A percentile compares a stretch with the other conserved stretches of the same genome.
phyloP scores from a whole-genome alignment of 768 basidiomycete genomes.

The Serendipita indica region DNA sequence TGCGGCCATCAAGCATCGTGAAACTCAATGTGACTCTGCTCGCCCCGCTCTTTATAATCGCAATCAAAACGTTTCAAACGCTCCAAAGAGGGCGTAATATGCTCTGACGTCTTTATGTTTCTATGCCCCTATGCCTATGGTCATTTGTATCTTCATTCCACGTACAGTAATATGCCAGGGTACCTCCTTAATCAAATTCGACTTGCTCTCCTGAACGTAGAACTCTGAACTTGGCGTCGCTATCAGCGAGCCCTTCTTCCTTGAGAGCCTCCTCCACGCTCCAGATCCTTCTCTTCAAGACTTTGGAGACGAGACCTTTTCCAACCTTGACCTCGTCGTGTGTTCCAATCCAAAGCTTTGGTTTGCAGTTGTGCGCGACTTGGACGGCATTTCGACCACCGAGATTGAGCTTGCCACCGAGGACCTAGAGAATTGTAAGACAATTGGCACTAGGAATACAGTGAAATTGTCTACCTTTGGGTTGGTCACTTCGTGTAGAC shows the following conservation, averaged over 20 bases:
- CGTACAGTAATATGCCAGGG: no score
- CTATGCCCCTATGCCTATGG: no score
- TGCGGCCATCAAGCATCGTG: no score
- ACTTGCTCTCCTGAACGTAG: not conserved
- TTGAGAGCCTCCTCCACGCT: not conserved
- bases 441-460: not conserved
- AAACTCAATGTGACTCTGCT: no score
- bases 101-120: no score
- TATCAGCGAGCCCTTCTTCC: not conserved
- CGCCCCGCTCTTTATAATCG: no score
- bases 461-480: not conserved
- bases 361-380: not conserved
- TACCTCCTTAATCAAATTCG: not conserved
- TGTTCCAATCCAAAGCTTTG: not conserved
- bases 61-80: no score
- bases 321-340: conserved; percentile 6
- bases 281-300: conserved; percentile 2
- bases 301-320: not conserved
- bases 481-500: conserved; percentile 5
- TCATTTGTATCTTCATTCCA: no score
- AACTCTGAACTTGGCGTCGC: not conserved
- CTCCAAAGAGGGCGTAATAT: no score
- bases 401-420: conserved; percentile 2
- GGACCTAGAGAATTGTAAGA: not conserved
- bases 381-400: conserved; percentile 8